Evolutionary conservation across 148 eudicot species (phyloP), one percentile per base, ranked within the genome.

Genomic region (Fagopyrum tataricum): DNA sequence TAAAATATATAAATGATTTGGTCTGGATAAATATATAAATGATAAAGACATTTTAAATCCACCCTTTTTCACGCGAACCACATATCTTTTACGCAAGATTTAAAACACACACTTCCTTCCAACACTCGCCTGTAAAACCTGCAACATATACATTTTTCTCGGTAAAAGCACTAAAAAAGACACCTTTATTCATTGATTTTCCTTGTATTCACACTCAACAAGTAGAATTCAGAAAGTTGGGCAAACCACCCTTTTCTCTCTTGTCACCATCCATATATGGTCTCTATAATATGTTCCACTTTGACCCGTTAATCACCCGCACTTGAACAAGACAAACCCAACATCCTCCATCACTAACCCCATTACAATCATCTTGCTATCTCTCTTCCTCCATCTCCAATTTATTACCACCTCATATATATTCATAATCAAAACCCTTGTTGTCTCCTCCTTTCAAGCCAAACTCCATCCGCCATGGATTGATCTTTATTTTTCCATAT

Each of bases 171-270:
- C 53, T 1, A 3, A 47, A 5, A 18, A 55, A 20, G 6, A 55
- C 1, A 6, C 11, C 26, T 3, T 6, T 8, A 6, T 20, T 2
- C 7, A 18, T 15, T 52, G 13, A 47, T 15, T 55, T 55, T 59
- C 39, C 66, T 24, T 23, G 66, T 39, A 59, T 59, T 59, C 66
- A 24, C 66, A 59, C 66, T 59, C 15, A 59, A 59, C 39, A 59
- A 59, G 5, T 24, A 15, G 39, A 23, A 3, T 11, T 59, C 14
- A 11, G 66, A 59, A 59, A 59, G 39, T 37, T 55, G 61, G 26
- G 61, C 61, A 55, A 55, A 55, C 26, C 26, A 55, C 61, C 39
- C 66, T 11, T 24, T 59, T 59, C 12, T n/a, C 37, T 59, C 39
- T 23, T 24, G 66, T 59, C 40, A 39, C 40, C 11, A 14, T 59